These are phyloP conservation scores for Nemania bipapillata DNA, from an alignment of 2,329 filamentous ascomycete genomes.

Conservation along the genomic window DNA sequence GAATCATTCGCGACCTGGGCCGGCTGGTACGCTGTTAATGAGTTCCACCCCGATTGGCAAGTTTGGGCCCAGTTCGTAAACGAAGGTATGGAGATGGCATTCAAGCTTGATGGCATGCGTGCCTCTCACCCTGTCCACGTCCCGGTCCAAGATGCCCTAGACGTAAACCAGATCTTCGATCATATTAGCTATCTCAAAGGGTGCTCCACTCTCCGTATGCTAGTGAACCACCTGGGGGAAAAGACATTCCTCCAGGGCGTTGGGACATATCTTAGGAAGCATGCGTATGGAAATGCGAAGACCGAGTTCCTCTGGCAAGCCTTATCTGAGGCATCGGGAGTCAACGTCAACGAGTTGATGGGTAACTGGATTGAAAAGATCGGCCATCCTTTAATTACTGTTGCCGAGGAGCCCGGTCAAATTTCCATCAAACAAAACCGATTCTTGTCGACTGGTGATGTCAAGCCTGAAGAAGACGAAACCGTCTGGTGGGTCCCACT, in stretches of 20 bases:
- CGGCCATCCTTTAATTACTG: slow-evolving; percentile 88
- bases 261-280: slow-evolving; percentile 84
- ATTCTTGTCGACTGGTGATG: slow-evolving; percentile 91
- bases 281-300: slow-evolving; percentile 89
- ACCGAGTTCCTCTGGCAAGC: slow-evolving; percentile 92
- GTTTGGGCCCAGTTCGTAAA: slow-evolving; percentile 98
- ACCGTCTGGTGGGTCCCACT: slow-evolving; percentile 97
- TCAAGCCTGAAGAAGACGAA: slow-evolving; percentile 87
- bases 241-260: slow-evolving; percentile 92
- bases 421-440: slow-evolving; percentile 85
- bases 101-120: slow-evolving; percentile 87
- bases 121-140: slow-evolving; percentile 97
- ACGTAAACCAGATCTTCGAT: slow-evolving; percentile 98
- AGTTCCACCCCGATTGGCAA: slow-evolving; percentile 96
- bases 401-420: slow-evolving; percentile 83
- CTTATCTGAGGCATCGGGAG: slow-evolving; percentile 84
- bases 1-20: slow-evolving; percentile 99
- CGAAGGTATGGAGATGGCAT: slow-evolving; percentile 92
- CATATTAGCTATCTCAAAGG: slow-evolving; percentile 96
- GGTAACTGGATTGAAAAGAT: slow-evolving; percentile 94
- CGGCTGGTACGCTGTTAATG: slow-evolving; percentile 90
- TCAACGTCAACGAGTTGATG: slow-evolving; percentile 89
- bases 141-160: slow-evolving; percentile 88
- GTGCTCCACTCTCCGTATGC: slow-evolving; percentile 95
- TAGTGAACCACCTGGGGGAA: slow-evolving; percentile 87